Evolutionary conservation across 805 yeast species (phyloP).

Genomic region (Millerozyma acaciae): DNA sequence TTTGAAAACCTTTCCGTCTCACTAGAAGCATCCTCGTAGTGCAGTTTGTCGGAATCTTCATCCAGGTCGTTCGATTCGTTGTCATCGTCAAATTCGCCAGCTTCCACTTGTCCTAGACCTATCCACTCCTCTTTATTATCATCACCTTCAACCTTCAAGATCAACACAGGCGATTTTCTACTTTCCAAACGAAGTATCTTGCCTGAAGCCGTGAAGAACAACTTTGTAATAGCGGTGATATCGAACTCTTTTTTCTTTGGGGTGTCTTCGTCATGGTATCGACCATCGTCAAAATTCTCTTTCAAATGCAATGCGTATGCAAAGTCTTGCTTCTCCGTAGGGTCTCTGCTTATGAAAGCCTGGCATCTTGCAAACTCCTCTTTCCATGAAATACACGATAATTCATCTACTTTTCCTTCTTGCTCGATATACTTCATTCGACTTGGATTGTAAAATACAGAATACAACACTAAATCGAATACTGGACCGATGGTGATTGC

Average conservation of each 20-base stretch:
- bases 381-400: slow-evolving; percentile 60
- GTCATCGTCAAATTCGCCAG: slow-evolving; percentile 21
- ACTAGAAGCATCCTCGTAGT: slow-evolving; percentile 5
- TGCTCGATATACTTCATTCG: slow-evolving; percentile 30
- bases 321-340: slow-evolving; percentile 23
- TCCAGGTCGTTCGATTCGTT: slow-evolving; percentile 21
- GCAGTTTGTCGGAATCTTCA: slow-evolving; percentile 21
- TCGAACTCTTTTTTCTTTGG: slow-evolving; percentile 33
- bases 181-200: slow-evolving; percentile 59
- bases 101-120: slow-evolving; percentile 43
- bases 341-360: slow-evolving; percentile 31
- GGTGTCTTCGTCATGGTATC: slow-evolving; percentile 58
- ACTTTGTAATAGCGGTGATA: slow-evolving; percentile 41
- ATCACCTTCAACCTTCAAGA: slow-evolving; percentile 42
- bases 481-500: slow-evolving; percentile 52
- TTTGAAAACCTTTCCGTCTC: neutral
- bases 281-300: slow-evolving; percentile 64
- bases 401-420: slow-evolving; percentile 13
- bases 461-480: slow-evolving; percentile 54
- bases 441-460: slow-evolving; percentile 59
- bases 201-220: slow-evolving; percentile 72
- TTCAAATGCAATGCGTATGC: slow-evolving; percentile 43
- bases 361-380: slow-evolving; percentile 61
- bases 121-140: slow-evolving; percentile 40
- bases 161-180: slow-evolving; percentile 60